A percentile compares a stretch with the other conserved stretches of the same genome.
These are phyloP conservation scores for Senna siamea DNA, from an alignment of 306 rosid genomes.

Conservation along the genomic window DNA sequence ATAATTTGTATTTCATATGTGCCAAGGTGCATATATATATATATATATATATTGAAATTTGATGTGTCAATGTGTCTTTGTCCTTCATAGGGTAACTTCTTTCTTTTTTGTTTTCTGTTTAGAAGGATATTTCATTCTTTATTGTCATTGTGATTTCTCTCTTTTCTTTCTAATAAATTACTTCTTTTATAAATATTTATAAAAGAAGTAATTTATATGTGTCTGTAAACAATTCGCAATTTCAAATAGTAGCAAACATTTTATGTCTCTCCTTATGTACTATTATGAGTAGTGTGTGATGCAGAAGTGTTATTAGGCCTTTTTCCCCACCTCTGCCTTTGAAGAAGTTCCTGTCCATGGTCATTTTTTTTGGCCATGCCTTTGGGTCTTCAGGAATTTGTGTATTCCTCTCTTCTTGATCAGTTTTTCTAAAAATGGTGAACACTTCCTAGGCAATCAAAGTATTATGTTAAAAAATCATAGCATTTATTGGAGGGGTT, in stretches of 20 bases:
- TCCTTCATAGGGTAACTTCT: background rate
- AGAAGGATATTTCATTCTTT: background rate
- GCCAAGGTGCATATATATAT: no score
- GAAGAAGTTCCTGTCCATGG: background rate
- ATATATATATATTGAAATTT: no score
- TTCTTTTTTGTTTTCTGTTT: background rate
- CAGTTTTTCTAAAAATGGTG: no score
- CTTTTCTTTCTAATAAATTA: background rate
- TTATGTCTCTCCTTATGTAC: background rate
- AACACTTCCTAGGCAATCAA: background rate
- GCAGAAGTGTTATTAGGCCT: background rate
- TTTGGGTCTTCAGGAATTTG: no score
- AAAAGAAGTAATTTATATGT: no score
- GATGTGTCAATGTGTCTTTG: background rate
- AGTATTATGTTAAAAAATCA: background rate
- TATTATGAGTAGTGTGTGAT: background rate
- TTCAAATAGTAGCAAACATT: background rate
- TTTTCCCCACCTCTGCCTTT: background rate
- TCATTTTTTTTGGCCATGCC: background rate
- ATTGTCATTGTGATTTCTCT: background rate
- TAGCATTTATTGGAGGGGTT: slow-evolving; percentile 15
- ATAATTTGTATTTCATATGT: no score
- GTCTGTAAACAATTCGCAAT: background rate
- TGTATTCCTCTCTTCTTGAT: no score
- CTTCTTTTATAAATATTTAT: background rate